phyloP scores from a whole-genome alignment of 139 green algal species.

The Tetraselmis chui region DNA sequence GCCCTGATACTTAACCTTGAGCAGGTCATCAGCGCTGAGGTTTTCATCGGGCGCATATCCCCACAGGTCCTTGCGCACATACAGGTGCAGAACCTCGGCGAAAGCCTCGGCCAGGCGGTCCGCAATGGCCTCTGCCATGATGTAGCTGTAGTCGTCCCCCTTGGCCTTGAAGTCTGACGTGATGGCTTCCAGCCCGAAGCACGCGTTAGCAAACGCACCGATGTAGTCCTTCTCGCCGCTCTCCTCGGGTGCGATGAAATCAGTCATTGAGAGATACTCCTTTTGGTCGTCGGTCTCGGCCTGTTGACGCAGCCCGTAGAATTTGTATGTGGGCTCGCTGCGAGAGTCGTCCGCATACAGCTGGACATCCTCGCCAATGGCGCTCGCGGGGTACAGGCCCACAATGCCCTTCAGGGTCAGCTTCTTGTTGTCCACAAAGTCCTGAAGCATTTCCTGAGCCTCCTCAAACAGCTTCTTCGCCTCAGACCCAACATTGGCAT shows the following conservation, averaged over 20 bases:
- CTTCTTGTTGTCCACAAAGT: slow-evolving; percentile 82
- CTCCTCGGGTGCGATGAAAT: slow-evolving; percentile 90
- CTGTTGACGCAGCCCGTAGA: slow-evolving; percentile 80
- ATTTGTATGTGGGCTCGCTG: slow-evolving; percentile 30
- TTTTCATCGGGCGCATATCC: slow-evolving; percentile 87
- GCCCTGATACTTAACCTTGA: slow-evolving; percentile 98
- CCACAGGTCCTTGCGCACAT: slow-evolving; percentile 85
- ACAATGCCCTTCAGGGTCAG: slow-evolving; percentile 77
- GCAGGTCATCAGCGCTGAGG: slow-evolving; percentile 82
- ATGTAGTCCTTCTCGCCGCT: slow-evolving; percentile 87
- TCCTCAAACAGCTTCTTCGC: slow-evolving; percentile 96
- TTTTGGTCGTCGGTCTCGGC: slow-evolving; percentile 81
- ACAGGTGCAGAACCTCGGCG: slow-evolving; percentile 91
- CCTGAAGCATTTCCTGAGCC: slow-evolving; percentile 56
- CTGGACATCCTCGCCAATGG: slow-evolving; percentile 92
- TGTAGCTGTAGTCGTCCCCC: slow-evolving; percentile 88
- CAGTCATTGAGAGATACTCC: slow-evolving; percentile 76
- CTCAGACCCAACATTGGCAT: slow-evolving; percentile 89
- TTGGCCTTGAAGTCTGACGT: slow-evolving; percentile 62
- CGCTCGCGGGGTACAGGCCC: slow-evolving; percentile 86
- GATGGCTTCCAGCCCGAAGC: slow-evolving; percentile 84
- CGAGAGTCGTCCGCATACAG: slow-evolving; percentile 64
- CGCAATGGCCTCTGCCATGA: slow-evolving; percentile 97
- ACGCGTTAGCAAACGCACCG: slow-evolving; percentile 88
- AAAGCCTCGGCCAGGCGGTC: slow-evolving; percentile 95